phyloP scores from a whole-genome alignment of 768 basidiomycete species.

The Dacryopinax spathularia region DNA sequence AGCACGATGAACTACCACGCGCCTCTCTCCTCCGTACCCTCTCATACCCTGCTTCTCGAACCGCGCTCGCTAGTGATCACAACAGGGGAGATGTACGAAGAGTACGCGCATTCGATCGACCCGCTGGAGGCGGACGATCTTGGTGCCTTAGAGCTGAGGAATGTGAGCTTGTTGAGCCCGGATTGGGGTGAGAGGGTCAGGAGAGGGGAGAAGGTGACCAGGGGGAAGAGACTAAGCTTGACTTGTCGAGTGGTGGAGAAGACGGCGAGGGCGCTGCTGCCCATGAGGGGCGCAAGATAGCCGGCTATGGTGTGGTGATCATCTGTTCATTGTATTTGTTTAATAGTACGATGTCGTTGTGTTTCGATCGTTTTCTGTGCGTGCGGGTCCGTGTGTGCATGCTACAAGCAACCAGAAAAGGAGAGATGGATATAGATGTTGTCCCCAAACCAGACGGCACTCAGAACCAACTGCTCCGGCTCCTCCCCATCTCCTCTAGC shows the following conservation, averaged over 20 bases:
- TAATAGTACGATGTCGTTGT: no score
- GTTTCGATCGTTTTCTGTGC: no score
- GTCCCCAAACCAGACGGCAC: not conserved
- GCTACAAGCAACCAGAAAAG: not conserved
- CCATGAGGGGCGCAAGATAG: not conserved
- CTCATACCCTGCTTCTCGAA: constrained; percentile 64
- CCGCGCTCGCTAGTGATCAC: constrained; percentile 77
- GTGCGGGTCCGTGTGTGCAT: no score
- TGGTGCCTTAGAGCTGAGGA: constrained; percentile 27
- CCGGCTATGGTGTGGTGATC: not conserved
- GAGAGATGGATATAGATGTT: no score
- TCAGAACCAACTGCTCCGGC: not conserved
- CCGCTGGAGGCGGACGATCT: constrained; percentile 36
- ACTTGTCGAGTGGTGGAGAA: constrained; percentile 74
- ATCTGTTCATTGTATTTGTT: not conserved
- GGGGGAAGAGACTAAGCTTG: constrained; percentile 59
- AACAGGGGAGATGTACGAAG: constrained; percentile 48
- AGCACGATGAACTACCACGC: constrained; percentile 69
- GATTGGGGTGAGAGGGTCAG: constrained; percentile 29
- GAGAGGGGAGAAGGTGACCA: constrained; percentile 37
- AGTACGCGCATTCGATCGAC: constrained; percentile 72
- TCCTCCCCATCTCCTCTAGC: not conserved
- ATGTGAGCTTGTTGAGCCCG: constrained; percentile 39
- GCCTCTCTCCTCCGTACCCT: constrained; percentile 45
- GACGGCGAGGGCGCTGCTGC: not conserved